Evolutionary conservation across 768 basidiomycete species (phyloP).

Genomic region (Tephrocybe sp.): DNA sequence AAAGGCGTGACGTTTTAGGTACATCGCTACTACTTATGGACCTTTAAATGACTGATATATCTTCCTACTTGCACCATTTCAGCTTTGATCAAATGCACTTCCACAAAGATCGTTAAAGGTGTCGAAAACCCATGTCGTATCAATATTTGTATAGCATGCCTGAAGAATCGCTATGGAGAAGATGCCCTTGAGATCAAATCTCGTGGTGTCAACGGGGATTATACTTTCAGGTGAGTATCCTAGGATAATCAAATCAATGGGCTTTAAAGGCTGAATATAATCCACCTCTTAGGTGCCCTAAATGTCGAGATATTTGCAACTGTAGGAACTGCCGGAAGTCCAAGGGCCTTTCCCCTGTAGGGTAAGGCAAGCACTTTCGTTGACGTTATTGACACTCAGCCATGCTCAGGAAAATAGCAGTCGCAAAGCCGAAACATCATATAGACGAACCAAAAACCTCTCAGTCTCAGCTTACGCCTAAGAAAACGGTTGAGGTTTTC

Average conservation of each 20-base stretch:
- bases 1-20: conserved; percentile 56
- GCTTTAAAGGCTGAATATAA: background rate
- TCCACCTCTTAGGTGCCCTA: conserved; percentile 61
- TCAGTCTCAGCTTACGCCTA: background rate
- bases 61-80: background rate
- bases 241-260: too few relatives aligned
- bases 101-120: conserved; percentile 10
- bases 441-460: background rate
- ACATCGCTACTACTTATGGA: conserved; percentile 11
- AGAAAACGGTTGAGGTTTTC: conserved; percentile 2
- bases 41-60: too few relatives aligned
- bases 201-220: conserved; percentile 24
- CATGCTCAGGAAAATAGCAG: background rate
- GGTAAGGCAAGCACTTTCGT: conserved; percentile 35
- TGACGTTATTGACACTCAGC: background rate
- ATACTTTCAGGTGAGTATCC: conserved; percentile 53
- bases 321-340: conserved; percentile 65
- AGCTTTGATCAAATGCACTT: conserved; percentile 36
- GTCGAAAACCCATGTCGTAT: conserved; percentile 45
- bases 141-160: conserved; percentile 64
- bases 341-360: conserved; percentile 56
- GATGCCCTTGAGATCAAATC: conserved; percentile 43
- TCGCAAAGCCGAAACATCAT: background rate
- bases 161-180: conserved; percentile 66
- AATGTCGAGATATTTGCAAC: conserved; percentile 64